A percentile compares a stretch with the other conserved stretches of the same genome.
Conservation (phyloP, 257 asterid genomes). For the Penstemon barbatus region DNA sequence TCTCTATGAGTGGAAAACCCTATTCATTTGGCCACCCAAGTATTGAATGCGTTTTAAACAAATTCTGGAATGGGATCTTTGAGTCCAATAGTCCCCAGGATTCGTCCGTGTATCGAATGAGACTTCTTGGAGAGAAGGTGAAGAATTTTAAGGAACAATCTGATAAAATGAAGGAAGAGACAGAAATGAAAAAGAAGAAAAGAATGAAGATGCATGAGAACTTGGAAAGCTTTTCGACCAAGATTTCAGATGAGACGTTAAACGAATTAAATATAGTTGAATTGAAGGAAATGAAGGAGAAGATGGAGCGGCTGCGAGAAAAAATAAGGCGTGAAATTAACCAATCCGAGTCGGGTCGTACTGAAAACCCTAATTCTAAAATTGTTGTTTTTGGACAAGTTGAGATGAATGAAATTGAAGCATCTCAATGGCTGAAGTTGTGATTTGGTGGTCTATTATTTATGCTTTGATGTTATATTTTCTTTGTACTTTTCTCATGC, state of each 20-base stretch:
- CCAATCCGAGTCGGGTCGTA: too few species aligned
- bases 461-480: too few species aligned
- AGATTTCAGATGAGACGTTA: not conserved
- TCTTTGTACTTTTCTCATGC: too few species aligned
- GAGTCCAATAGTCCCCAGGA: not conserved
- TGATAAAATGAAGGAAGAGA: not conserved
- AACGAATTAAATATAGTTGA: not conserved
- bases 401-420: too few species aligned
- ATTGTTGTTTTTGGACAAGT: too few species aligned
- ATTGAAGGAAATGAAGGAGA: not conserved
- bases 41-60: not conserved
- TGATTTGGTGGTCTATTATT: too few species aligned
- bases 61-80: not conserved
- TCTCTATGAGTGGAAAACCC: conserved; percentile 4
- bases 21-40: conserved; percentile 24
- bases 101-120: not conserved
- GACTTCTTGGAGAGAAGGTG: not conserved
- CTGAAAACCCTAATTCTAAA: too few species aligned
- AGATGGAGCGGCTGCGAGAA: not conserved
- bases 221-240: not conserved
- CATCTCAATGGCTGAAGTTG: too few species aligned
- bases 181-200: not conserved
- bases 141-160: conserved; percentile 1
- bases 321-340: not conserved
- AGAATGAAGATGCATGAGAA: conserved; percentile 2